Conservation (phyloP, 1,284 basidiomycete genomes). For the Bjerkandera adusta region DNA sequence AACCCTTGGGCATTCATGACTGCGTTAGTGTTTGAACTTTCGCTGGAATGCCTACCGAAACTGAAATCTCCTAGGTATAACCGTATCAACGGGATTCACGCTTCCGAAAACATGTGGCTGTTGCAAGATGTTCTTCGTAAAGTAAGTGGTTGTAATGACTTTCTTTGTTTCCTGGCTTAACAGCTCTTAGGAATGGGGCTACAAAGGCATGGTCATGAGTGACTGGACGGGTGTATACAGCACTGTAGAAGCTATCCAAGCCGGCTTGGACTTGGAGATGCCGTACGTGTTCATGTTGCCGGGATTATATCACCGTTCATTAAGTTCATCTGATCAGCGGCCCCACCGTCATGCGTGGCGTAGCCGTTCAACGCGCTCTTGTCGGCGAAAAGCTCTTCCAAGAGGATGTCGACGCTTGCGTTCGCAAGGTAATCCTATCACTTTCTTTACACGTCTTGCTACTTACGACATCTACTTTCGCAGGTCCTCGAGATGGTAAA, state of each 20-base stretch:
- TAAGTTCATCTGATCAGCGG: slow-evolving; percentile 55
- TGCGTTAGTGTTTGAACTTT: slow-evolving; percentile 40
- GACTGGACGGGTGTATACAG: slow-evolving; percentile 76
- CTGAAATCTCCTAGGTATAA: slow-evolving; percentile 37
- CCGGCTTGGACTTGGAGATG: slow-evolving; percentile 77
- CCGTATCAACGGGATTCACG: slow-evolving; percentile 65
- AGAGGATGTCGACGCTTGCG: slow-evolving; percentile 65
- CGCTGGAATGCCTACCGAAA: neutral
- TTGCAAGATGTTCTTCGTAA: slow-evolving; percentile 61
- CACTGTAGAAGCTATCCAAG: slow-evolving; percentile 59
- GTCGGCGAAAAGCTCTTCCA: slow-evolving; percentile 39
- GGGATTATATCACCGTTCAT: slow-evolving; percentile 26
- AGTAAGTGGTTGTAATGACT: neutral
- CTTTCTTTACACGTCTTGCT: slow-evolving; percentile 41
- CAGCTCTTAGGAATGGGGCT: slow-evolving; percentile 59
- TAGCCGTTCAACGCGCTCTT: slow-evolving; percentile 39
- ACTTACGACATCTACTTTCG: slow-evolving; percentile 13
- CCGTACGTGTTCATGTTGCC: slow-evolving; percentile 39
- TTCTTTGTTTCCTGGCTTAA: neutral
- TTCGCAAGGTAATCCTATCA: slow-evolving; percentile 56
- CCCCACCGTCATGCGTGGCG: slow-evolving; percentile 45
- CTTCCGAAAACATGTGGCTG: slow-evolving; percentile 57
- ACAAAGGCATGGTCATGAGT: slow-evolving; percentile 67
- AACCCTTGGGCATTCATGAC: slow-evolving; percentile 70
- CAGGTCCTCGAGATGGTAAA: slow-evolving; percentile 12